A percentile compares a stretch with the other conserved stretches of the same genome.
These are phyloP conservation scores for Penicillium crystallinum DNA, from an alignment of 495 filamentous ascomycete species.

Conservation along the genomic window DNA sequence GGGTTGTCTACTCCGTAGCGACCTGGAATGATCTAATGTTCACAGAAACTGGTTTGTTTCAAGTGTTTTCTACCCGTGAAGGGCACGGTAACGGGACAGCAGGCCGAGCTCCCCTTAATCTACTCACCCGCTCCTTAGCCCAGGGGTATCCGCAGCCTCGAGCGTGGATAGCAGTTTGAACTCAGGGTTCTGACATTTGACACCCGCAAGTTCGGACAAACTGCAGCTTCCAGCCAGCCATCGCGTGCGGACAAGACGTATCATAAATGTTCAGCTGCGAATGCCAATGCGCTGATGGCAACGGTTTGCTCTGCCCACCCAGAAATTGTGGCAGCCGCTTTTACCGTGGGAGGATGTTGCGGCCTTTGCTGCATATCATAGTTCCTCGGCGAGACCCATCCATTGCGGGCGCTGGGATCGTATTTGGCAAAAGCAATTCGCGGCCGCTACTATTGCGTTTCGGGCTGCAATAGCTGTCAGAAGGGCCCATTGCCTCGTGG, in stretches of 20 bases:
- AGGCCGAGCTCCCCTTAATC: not conserved
- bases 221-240: not conserved
- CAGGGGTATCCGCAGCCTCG: not conserved
- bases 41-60: not conserved
- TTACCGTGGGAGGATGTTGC: too few species aligned
- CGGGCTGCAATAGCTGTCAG: not conserved
- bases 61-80: not conserved
- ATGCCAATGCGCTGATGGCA: too few species aligned
- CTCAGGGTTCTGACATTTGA: not conserved
- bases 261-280: not conserved
- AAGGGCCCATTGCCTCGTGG: not conserved
- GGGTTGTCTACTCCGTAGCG: too few species aligned
- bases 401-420: not conserved
- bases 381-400: not conserved
- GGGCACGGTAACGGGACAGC: not conserved
- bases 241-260: not conserved
- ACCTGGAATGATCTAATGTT: not conserved
- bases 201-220: not conserved
- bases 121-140: not conserved
- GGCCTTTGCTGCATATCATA: not conserved
- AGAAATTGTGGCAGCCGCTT: not conserved
- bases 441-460: not conserved
- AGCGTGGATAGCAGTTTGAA: not conserved
- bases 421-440: not conserved
- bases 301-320: not conserved